phyloP scores from a whole-genome alignment of 805 yeast species.

The Candida incommunis region DNA sequence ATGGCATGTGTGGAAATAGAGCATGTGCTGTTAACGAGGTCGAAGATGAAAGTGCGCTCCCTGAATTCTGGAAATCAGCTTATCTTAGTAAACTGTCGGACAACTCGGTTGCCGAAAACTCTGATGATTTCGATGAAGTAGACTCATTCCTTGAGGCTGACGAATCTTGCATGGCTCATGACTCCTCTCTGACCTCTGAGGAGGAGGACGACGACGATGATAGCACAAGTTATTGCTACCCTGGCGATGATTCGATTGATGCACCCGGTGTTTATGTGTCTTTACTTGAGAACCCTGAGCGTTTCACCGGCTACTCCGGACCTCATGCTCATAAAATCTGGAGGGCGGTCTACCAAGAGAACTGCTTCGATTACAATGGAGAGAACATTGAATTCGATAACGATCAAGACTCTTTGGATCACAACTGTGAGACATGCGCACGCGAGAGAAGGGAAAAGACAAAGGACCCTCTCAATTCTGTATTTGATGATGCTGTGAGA shows the following conservation, averaged over 20 bases:
- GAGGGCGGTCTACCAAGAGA: slow-evolving; percentile 84
- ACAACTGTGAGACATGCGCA: background rate
- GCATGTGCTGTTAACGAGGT: slow-evolving; percentile 84
- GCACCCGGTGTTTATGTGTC: slow-evolving; percentile 58
- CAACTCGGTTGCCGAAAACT: slow-evolving; percentile 18
- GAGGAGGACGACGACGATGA: slow-evolving; percentile 34
- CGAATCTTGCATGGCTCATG: slow-evolving; percentile 22
- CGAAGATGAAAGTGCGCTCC: slow-evolving; percentile 56
- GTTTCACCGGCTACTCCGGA: slow-evolving; percentile 95
- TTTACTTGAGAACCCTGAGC: slow-evolving; percentile 77
- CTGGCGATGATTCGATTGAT: slow-evolving; percentile 25
- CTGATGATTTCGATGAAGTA: slow-evolving; percentile 13
- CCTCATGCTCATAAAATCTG: slow-evolving; percentile 84
- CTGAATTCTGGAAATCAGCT: slow-evolving; percentile 63
- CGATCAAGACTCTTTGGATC: background rate
- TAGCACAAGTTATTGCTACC: slow-evolving; percentile 23
- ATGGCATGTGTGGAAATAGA: slow-evolving; percentile 72
- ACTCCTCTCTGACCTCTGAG: slow-evolving; percentile 40
- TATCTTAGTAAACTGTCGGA: slow-evolving; percentile 41
- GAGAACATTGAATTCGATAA: slow-evolving; percentile 7
- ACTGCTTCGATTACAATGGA: slow-evolving; percentile 51
- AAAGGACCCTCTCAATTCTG: slow-evolving; percentile 8
- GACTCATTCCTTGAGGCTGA: slow-evolving; percentile 17
- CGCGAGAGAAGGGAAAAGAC: slow-evolving; percentile 2
- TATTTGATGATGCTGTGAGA: slow-evolving; percentile 10